These are phyloP conservation scores for Glonium stellatum DNA, from an alignment of 495 filamentous ascomycete genomes.

Conservation along the genomic window DNA sequence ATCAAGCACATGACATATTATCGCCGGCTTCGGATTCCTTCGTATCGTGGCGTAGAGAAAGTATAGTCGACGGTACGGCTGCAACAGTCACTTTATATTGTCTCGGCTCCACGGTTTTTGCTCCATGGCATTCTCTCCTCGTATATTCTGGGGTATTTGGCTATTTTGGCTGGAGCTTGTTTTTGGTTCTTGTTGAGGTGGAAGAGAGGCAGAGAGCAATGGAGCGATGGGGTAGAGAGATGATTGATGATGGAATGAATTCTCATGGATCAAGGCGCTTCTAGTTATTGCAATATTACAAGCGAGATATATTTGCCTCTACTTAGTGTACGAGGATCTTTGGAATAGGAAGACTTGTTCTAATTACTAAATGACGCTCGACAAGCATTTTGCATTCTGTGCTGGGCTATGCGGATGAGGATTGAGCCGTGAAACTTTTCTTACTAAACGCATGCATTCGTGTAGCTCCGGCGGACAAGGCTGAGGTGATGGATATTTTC, in stretches of 20 bases:
- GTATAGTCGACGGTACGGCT: neutral
- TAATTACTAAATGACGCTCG: no score
- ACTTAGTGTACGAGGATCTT: slow-evolving; percentile 9
- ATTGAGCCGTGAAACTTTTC: no score
- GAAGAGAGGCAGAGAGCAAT: neutral
- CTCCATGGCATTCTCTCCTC: neutral
- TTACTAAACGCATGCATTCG: no score
- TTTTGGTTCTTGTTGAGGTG: neutral
- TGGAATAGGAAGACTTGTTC: slow-evolving; percentile 11
- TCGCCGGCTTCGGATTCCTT: slow-evolving; percentile 3
- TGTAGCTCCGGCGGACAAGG: no score
- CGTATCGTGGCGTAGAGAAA: neutral
- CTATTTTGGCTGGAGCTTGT: neutral
- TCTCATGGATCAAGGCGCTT: neutral
- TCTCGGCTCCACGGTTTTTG: neutral
- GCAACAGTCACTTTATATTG: neutral
- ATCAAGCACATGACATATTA: neutral
- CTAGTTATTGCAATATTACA: slow-evolving; percentile 1
- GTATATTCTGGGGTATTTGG: neutral
- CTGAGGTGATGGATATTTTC: no score
- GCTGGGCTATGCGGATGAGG: no score
- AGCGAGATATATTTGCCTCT: slow-evolving; percentile 10
- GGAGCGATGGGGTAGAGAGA: neutral
- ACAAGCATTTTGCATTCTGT: no score
- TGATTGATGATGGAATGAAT: slow-evolving; percentile 3